Percentiles rank a stretch among this genome's conserved stretches.
Conservation (phyloP, 495 filamentous ascomycete genomes). For the Talaromyces trachyspermus region DNA sequence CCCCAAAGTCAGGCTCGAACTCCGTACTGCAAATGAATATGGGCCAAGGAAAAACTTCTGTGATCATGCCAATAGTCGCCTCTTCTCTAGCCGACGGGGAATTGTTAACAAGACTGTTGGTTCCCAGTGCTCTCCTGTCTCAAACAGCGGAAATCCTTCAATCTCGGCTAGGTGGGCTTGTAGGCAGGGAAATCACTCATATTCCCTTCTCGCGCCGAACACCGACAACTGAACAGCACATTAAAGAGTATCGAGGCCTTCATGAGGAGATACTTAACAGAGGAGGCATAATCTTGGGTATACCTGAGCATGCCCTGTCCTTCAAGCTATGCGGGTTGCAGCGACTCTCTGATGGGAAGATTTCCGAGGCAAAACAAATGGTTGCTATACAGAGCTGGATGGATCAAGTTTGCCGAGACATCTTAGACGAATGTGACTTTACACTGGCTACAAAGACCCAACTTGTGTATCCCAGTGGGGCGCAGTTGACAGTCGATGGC, state of each 20-base stretch:
- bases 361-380: constrained; percentile 12
- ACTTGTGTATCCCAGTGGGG: constrained; percentile 60
- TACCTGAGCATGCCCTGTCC: constrained; percentile 64
- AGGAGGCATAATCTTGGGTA: constrained; percentile 49
- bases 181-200: constrained; percentile 49
- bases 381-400: constrained; percentile 32
- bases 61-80: constrained; percentile 60
- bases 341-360: constrained; percentile 18
- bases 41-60: constrained; percentile 67
- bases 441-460: constrained; percentile 52
- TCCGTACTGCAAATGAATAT: constrained; percentile 65
- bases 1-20: constrained; percentile 36
- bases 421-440: constrained; percentile 60
- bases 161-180: constrained; percentile 49
- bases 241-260: constrained; percentile 17
- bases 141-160: constrained; percentile 56
- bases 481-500: constrained; percentile 45
- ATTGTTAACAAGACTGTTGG: constrained; percentile 50
- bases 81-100: constrained; percentile 45
- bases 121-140: constrained; percentile 51
- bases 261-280: constrained; percentile 36
- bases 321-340: constrained; percentile 62
- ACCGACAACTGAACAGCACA: constrained; percentile 7
- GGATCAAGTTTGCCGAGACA: constrained; percentile 38
- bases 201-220: constrained; percentile 55